Conservation (phyloP, 495 filamentous ascomycete genomes). For the Letharia lupina region DNA sequence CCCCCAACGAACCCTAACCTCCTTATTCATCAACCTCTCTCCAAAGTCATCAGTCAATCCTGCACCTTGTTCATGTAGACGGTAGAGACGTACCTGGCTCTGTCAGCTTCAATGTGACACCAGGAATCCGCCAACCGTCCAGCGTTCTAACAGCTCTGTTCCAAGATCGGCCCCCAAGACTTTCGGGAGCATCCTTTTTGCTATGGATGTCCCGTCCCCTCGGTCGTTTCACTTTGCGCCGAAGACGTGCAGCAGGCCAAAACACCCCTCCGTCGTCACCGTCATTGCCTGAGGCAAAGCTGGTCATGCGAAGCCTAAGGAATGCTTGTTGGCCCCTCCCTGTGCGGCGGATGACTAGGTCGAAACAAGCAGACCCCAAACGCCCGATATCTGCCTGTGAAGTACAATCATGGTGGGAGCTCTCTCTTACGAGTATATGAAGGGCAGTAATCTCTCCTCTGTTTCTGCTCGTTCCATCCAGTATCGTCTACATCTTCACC, state of each 20-base stretch:
- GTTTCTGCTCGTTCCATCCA: neutral
- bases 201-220: neutral
- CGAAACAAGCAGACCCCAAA: neutral
- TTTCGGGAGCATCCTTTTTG: neutral
- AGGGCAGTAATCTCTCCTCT: neutral
- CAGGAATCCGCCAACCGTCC: neutral
- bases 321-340: neutral
- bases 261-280: neutral
- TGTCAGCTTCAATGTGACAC: neutral
- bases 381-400: neutral
- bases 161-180: neutral
- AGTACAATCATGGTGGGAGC: neutral
- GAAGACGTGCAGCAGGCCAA: neutral
- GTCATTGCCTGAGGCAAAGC: neutral
- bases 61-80: neutral
- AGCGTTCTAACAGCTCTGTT: neutral
- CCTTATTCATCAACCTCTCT: neutral
- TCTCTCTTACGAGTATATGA: neutral
- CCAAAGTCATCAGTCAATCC: neutral
- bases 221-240: neutral
- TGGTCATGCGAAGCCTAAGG: neutral
- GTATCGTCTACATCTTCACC: neutral
- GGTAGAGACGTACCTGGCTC: neutral
- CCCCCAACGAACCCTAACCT: neutral
- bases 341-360: neutral